Evolutionary conservation across 2,329 filamentous ascomycete genomes (phyloP), one percentile per base, ranked within the genome.

Genomic region (Fusarium sp.): DNA sequence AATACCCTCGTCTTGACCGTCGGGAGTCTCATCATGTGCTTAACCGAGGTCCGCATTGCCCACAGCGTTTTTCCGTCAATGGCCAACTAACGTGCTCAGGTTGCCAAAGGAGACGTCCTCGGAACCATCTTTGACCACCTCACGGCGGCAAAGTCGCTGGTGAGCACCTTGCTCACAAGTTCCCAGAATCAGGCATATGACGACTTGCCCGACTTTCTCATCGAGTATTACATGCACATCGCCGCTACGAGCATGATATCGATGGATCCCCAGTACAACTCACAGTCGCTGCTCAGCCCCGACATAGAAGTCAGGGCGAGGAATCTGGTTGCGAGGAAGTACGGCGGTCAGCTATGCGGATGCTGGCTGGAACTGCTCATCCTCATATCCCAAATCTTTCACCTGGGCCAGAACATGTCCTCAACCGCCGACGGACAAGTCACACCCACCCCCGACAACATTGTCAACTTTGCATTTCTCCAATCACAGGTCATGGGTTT

Each of bases 191-290:
- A 75, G 4, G 61, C 76, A 4, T 72, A 73, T 2, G 71, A 73
- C 11, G 73, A 78, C 9, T 58, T 82, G 3, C 74, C 76, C 25
- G 75, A 79, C 25, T 81, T 81, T 45, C 73, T 82, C 3, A 74
- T 80, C 41, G 80, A 82, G 65, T 81, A 81, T 35, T 81, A 80
- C 56, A 75, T 79, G 55, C 79, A 82, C 66, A 80, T 78, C 41
- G 75, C 77, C 4, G 74, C 77, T 4, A 75, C 78, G 7, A 81
- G 78, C 63, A 80, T 81, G 75, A 78, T 82, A 39, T 79, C 79
- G 1, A 76, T 79, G 29, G 57, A 77, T 41, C 65, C 70, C 0
- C 63, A 69, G n/a, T 64, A 72, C 31, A 66, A 59, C 14, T 67
- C 67, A 0, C 70, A 74, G n/a, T 61, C 71, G 0, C 66, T 75